Evolutionary conservation across 208 protist species (phyloP).

Genomic region (Leishmania tropica): DNA sequence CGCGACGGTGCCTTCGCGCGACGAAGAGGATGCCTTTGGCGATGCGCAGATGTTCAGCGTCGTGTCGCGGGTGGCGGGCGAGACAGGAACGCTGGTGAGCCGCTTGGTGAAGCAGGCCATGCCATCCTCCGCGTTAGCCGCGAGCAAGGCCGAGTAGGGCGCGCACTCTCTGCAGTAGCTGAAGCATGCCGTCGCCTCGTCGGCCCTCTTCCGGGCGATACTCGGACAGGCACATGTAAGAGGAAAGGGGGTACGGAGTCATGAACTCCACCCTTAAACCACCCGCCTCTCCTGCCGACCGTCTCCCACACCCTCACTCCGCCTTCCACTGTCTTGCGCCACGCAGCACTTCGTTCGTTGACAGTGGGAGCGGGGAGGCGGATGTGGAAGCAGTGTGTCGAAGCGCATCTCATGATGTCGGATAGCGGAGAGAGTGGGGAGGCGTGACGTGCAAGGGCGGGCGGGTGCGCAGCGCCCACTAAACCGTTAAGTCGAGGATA

Average conservation of each 20-base stretch:
- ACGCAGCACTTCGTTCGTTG: background rate
- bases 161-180: background rate
- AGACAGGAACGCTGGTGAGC: conserved; percentile 37
- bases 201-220: background rate
- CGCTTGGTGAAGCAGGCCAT: conserved; percentile 37
- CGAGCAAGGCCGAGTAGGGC: conserved; percentile 2
- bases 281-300: background rate
- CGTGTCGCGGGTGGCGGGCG: conserved; percentile 38
- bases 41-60: conserved; percentile 60
- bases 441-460: background rate
- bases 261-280: background rate
- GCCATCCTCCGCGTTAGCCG: background rate
- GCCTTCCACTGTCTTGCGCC: background rate
- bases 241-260: background rate
- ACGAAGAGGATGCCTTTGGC: conserved; percentile 28
- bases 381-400: background rate
- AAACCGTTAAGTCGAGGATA: too few species aligned
- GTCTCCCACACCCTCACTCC: background rate
- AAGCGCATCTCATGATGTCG: background rate
- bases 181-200: background rate
- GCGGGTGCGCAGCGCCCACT: too few species aligned
- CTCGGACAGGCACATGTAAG: background rate
- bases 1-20: background rate
- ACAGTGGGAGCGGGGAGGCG: background rate
- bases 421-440: background rate